Base-by-base conservation (phyloP, 495 filamentous ascomycete genomes). In the Patellaria atrata region DNA sequence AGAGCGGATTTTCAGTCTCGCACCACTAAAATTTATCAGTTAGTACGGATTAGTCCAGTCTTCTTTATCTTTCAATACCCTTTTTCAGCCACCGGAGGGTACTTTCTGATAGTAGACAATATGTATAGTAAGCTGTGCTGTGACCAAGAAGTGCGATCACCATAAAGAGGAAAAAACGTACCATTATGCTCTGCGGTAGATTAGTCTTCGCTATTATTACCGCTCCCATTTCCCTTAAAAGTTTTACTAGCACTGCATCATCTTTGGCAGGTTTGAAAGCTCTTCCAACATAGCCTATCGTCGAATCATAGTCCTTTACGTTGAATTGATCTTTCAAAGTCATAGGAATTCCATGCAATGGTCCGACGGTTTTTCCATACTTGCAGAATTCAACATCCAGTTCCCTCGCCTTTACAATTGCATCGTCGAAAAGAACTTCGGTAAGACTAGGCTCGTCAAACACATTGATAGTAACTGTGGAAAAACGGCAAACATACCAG, bases 1-100 rank as follows among this genome's bases (percentile, higher is more conserved):
- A 70, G 1, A 71, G 53, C 13, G 65, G 67, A 44, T 69, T 70
- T 12, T 65, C 60, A 0, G 67, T 71, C 41, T 70, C 67, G 46
- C 53, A 43, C 52, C 55, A 35, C 53, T 55, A 2, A 41, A 35
- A 7, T 31, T 36, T 5, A 43, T 29, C 10, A 53, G 21, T 52
- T 22, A 5, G 39, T 27, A 26, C 8, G 23, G 23, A 22, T 52
- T 39, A 14, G 4, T 13, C 1, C 38, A 17, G 21, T 44, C 25
- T 29, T 29, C 23, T 8, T n/a, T n/a, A n/a, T n/a, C n/a, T n/a
- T n/a, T n/a, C n/a, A n/a, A n/a, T n/a, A n/a, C n/a, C n/a, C n/a
- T n/a, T n/a, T n/a, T n/a, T n/a, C n/a, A n/a, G n/a, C n/a, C n/a
- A n/a, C n/a, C n/a, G n/a, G n/a, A n/a, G n/a, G n/a, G n/a, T n/a